Percentiles rank a stretch among this genome's conserved stretches.
Evolutionary conservation across 2,329 filamentous ascomycete genomes (phyloP).

Genomic region (Beauveria rudraprayagi): DNA sequence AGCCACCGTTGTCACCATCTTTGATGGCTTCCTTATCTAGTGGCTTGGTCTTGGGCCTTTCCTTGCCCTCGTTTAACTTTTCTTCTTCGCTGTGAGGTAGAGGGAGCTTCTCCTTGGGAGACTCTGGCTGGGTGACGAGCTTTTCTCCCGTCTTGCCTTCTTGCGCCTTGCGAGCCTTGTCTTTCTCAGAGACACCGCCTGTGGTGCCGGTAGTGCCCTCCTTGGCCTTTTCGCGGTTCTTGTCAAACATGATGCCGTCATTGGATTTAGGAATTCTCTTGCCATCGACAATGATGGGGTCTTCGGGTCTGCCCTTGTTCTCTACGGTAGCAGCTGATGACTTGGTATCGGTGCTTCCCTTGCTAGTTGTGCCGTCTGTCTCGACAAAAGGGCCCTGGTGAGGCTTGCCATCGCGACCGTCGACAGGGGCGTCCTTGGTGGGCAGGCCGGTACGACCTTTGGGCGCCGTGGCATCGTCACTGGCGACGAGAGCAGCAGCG

Average conservation of each 20-base stretch:
- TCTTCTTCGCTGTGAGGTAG: slow-evolving; percentile 74
- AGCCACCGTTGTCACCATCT: slow-evolving; percentile 25
- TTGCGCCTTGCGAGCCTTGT: slow-evolving; percentile 62
- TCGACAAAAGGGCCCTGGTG: slow-evolving; percentile 78
- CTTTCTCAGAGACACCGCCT: slow-evolving; percentile 82
- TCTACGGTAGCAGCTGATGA: slow-evolving; percentile 20
- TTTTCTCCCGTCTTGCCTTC: slow-evolving; percentile 59
- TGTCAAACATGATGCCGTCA: slow-evolving; percentile 91
- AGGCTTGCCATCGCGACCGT: slow-evolving; percentile 88
- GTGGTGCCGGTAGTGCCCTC: slow-evolving; percentile 83
- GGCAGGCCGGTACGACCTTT: slow-evolving; percentile 31
- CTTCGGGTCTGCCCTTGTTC: slow-evolving; percentile 40
- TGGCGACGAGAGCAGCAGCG: slow-evolving; percentile 14
- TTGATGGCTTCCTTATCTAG: slow-evolving; percentile 35
- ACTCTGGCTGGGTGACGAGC: slow-evolving; percentile 66
- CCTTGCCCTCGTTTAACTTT: slow-evolving; percentile 43
- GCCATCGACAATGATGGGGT: slow-evolving; percentile 48
- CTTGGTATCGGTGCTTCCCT: slow-evolving; percentile 21
- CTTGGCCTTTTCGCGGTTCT: slow-evolving; percentile 64
- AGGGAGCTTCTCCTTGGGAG: slow-evolving; percentile 78
- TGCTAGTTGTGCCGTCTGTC: slow-evolving; percentile 30
- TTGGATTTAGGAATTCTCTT: slow-evolving; percentile 55
- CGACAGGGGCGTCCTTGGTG: slow-evolving; percentile 75
- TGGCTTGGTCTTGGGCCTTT: slow-evolving; percentile 30
- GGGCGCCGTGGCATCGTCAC: slow-evolving; percentile 19